phyloP scores from a whole-genome alignment of 108 stramenopile genomes.

The Conticribra guillardii region DNA sequence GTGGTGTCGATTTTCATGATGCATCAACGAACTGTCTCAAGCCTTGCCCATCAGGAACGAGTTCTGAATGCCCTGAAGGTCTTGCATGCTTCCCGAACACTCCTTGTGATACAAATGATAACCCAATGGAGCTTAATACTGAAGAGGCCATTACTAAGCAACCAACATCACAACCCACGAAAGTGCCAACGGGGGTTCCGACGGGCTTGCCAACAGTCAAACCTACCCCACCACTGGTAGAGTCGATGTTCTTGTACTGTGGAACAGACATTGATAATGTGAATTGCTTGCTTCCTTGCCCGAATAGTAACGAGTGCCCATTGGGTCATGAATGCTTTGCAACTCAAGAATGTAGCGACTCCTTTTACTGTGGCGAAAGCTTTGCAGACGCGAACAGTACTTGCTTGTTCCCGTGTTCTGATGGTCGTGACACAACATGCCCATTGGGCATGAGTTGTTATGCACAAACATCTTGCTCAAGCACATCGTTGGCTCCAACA shows the following conservation, averaged over 20 bases:
- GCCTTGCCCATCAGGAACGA: slow-evolving; percentile 38
- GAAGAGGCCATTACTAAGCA: neutral
- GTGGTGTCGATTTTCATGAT: slow-evolving; percentile 49
- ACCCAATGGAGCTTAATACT: neutral
- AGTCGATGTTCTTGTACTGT: slow-evolving; percentile 44
- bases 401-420: slow-evolving; percentile 36
- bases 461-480: slow-evolving; percentile 45
- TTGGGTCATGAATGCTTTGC: slow-evolving; percentile 45
- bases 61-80: slow-evolving; percentile 41
- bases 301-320: slow-evolving; percentile 44
- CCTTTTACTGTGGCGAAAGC: slow-evolving; percentile 42
- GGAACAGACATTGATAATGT: slow-evolving; percentile 42
- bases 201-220: slow-evolving; percentile 53
- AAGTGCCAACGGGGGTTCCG: slow-evolving; percentile 6
- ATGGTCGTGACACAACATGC: slow-evolving; percentile 41
- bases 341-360: slow-evolving; percentile 42
- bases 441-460: slow-evolving; percentile 33
- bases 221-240: slow-evolving; percentile 70
- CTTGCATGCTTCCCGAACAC: slow-evolving; percentile 54
- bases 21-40: slow-evolving; percentile 46
- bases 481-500: neutral
- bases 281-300: slow-evolving; percentile 42
- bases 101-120: slow-evolving; percentile 28
- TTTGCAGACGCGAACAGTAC: slow-evolving; percentile 46
- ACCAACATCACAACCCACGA: neutral